phyloP scores from a whole-genome alignment of 768 basidiomycete genomes.

The Agaricus blazei region DNA sequence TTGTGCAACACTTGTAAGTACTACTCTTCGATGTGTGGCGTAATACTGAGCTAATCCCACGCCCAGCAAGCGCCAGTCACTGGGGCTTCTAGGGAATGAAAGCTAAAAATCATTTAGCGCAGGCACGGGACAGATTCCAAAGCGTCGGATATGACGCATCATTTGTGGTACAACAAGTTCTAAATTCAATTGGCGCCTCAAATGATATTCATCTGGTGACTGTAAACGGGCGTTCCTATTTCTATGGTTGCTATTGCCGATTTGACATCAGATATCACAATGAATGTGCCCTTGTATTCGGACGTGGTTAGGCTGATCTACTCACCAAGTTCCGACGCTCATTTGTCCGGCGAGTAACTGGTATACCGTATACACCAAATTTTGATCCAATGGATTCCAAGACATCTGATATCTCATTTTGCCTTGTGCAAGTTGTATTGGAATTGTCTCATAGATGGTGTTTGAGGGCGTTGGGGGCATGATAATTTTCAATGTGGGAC shows the following conservation, averaged over 20 bases:
- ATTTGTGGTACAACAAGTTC: constrained; percentile 25
- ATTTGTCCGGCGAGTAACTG: not conserved
- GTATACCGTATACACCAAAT: not conserved
- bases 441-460: not conserved
- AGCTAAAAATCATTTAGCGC: constrained; percentile 17
- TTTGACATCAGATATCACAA: constrained; percentile 21
- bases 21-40: no score
- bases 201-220: constrained; percentile 22
- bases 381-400: not conserved
- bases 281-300: constrained; percentile 14
- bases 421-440: not conserved
- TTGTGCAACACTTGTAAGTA: constrained; percentile 39
- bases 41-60: no score
- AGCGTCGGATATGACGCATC: constrained; percentile 34
- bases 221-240: constrained; percentile 31
- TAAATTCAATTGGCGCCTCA: not conserved
- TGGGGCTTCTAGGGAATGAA: not conserved
- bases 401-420: not conserved
- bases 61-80: no score
- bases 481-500: no score
- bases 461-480: not conserved
- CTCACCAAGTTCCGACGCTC: not conserved
- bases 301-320: not conserved
- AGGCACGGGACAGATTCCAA: constrained; percentile 37
- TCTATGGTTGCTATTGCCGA: constrained; percentile 28